These are phyloP conservation scores for Skeletonema costatum DNA, from an alignment of 108 stramenopile species.

Conservation along the genomic window DNA sequence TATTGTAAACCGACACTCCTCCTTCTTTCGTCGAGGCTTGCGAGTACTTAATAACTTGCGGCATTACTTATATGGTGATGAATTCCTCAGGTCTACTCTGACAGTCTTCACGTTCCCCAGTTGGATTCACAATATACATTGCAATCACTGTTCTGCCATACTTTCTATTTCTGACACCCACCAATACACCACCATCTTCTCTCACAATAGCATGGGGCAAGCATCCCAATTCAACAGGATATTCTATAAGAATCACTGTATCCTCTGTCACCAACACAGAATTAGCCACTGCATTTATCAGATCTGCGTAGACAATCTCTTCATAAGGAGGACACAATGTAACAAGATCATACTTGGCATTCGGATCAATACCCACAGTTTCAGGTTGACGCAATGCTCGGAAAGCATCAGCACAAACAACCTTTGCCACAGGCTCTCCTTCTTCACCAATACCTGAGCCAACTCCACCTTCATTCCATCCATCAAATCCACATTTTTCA, in stretches of 20 bases:
- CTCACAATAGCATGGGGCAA: conserved; percentile 81
- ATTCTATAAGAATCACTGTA: conserved; percentile 90
- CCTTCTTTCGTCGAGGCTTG: too few species aligned
- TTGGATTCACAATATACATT: conserved; percentile 91
- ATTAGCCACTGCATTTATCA: conserved; percentile 80
- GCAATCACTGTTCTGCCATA: conserved; percentile 96
- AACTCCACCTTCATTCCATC: conserved; percentile 30
- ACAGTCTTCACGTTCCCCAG: conserved; percentile 73
- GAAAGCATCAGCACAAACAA: conserved; percentile 87
- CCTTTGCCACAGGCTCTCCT: conserved; percentile 48
- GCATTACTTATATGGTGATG: conserved; percentile 28
- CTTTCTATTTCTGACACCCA: conserved; percentile 91
- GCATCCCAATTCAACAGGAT: conserved; percentile 93
- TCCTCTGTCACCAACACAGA: conserved; percentile 79
- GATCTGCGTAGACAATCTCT: conserved; percentile 93
- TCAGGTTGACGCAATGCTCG: conserved; percentile 84
- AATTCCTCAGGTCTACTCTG: conserved; percentile 88
- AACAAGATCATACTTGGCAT: conserved; percentile 77
- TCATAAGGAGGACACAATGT: conserved; percentile 96
- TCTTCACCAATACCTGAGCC: conserved; percentile 40
- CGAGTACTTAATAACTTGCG: not conserved
- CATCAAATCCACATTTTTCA: conserved; percentile 73
- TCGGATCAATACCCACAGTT: conserved; percentile 68
- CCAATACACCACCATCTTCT: conserved; percentile 73
- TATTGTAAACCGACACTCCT: too few species aligned